phyloP scores from a whole-genome alignment of 352 stramenopile genomes.

The Peronospora tabacina region DNA sequence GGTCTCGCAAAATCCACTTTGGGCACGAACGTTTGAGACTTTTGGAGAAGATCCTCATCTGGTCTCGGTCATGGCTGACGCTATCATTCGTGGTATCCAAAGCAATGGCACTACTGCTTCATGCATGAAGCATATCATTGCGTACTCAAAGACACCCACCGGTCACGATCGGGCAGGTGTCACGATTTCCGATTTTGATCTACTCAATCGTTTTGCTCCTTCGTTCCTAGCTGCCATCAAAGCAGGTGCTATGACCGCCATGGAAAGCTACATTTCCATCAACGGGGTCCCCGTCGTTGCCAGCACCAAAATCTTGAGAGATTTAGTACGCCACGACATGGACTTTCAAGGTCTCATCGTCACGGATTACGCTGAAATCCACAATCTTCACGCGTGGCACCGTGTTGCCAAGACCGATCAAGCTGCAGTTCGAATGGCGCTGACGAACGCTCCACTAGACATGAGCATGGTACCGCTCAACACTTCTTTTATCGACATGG shows the following conservation, averaged over 20 bases:
- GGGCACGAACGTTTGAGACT: slow-evolving; percentile 88
- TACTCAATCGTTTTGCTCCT: slow-evolving; percentile 83
- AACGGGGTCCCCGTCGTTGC: slow-evolving; percentile 88
- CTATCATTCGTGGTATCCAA: slow-evolving; percentile 81
- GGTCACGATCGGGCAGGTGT: slow-evolving; percentile 80
- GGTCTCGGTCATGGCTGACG: slow-evolving; percentile 68
- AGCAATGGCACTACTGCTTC: slow-evolving; percentile 50
- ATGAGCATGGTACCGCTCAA: slow-evolving; percentile 86
- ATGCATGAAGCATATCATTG: slow-evolving; percentile 89
- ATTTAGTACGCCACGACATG: slow-evolving; percentile 81
- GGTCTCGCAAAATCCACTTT: slow-evolving; percentile 83
- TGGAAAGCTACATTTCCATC: slow-evolving; percentile 92
- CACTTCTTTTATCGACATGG: slow-evolving; percentile 44
- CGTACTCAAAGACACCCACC: slow-evolving; percentile 73
- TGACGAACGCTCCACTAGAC: slow-evolving; percentile 78
- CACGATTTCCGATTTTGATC: slow-evolving; percentile 61
- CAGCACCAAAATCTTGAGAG: slow-evolving; percentile 70
- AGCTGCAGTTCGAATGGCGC: slow-evolving; percentile 56
- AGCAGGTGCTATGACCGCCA: slow-evolving; percentile 78
- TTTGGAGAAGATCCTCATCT: slow-evolving; percentile 90
- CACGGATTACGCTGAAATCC: slow-evolving; percentile 90
- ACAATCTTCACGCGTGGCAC: slow-evolving; percentile 74
- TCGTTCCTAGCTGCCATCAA: slow-evolving; percentile 78
- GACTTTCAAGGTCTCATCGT: slow-evolving; percentile 85
- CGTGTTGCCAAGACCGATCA: slow-evolving; percentile 40